Evolutionary conservation across 108 stramenopile genomes (phyloP), one percentile per base, ranked within the genome.

Genomic region (Conticribra guillardii): DNA sequence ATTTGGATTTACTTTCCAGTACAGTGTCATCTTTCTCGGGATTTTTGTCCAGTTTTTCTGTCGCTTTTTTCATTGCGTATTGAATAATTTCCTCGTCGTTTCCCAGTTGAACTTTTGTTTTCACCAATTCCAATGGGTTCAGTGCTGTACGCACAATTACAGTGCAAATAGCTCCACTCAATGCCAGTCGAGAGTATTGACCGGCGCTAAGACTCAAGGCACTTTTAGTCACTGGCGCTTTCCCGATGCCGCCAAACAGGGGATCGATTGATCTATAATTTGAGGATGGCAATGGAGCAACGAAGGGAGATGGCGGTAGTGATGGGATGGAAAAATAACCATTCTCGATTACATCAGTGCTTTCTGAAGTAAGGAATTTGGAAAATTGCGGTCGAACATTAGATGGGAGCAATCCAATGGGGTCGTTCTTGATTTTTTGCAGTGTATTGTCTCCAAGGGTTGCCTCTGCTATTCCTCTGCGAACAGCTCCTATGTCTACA

Each of bases 61-160:
- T 65, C 23, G 71, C 44, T 41, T 63, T 75, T 24, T 73, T 62
- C 17, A 33, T 74, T 17, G 72, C 64, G 21, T 52, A 85, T 5
- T 77, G 26, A 8, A 89, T 58, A 11, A 95, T 69, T 69, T 92
- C 93, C 31, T 87, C 73, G 60, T 93, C 90, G 71, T 90, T 92
- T 56, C 80, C 44, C 26, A 96, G 71, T 55, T 96, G 94, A 11
- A 88, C 77, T 57, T 93, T 96, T n/a, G 94, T 96, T 63, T 95
- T 96, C 48, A 92, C 88, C 44, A 91, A 58, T 70, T 96, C 94
- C 0, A 96, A 61, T 21, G 94, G 94, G 76, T 91, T 93, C 57
- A 96, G 64, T 4, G 85, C 86, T 47, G 90, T 93, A 11, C 94
- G 67, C 5, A 92, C 91, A 29, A 96, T 32, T 2, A 96, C 90